Conservation (phyloP, 1,284 basidiomycete genomes). For the Cryptococcus sp. region DNA sequence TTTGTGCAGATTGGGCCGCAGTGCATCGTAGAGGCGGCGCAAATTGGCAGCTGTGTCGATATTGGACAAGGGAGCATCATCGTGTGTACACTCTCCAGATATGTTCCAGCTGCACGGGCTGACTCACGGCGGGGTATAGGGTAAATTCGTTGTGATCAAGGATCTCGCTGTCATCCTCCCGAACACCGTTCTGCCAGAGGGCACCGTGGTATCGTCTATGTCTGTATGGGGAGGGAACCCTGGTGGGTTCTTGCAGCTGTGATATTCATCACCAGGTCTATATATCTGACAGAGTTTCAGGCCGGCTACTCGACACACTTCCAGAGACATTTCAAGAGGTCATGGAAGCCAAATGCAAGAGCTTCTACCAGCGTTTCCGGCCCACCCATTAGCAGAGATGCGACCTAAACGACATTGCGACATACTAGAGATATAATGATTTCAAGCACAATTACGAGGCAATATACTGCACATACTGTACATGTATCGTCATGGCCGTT, state of each 20-base stretch:
- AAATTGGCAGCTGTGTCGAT: constrained; percentile 88
- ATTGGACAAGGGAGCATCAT: constrained; percentile 95
- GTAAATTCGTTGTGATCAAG: constrained; percentile 94
- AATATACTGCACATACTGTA: constrained; percentile 8
- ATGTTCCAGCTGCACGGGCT: background rate
- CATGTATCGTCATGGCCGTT: background rate
- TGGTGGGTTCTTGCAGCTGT: constrained; percentile 54
- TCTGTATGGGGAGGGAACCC: constrained; percentile 86
- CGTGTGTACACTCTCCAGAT: constrained; percentile 54
- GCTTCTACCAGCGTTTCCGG: constrained; percentile 67
- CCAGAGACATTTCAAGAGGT: constrained; percentile 86
- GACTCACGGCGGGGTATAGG: constrained; percentile 54
- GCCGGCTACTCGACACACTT: constrained; percentile 73
- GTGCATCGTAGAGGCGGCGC: constrained; percentile 87
- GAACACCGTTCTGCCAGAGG: constrained; percentile 83
- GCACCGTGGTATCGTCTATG: constrained; percentile 86
- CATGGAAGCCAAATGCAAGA: constrained; percentile 72
- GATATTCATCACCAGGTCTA: background rate
- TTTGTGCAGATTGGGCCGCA: constrained; percentile 87
- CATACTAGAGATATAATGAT: background rate
- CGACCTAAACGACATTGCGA: background rate
- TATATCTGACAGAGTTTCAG: constrained; percentile 50
- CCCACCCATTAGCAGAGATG: constrained; percentile 18
- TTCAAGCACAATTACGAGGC: background rate
- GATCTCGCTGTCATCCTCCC: constrained; percentile 77